Evolutionary conservation across 345 rosid genomes (phyloP).

Genomic region (Acer negundo): DNA sequence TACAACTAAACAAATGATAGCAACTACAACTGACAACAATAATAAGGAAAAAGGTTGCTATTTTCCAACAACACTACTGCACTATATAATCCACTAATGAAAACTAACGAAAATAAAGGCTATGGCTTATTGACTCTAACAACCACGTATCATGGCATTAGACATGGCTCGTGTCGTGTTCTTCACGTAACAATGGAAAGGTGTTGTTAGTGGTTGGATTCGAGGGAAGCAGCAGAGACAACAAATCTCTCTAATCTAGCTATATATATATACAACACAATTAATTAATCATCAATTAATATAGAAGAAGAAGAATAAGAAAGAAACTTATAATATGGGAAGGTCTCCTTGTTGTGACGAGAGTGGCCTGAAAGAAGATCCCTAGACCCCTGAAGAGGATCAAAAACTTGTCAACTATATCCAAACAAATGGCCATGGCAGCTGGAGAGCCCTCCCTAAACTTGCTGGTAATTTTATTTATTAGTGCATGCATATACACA

Average conservation of each 20-base stretch:
- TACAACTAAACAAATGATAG: too few relatives aligned
- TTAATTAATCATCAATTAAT: neutral
- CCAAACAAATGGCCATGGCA: constrained; percentile 75
- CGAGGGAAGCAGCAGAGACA: constrained; percentile 41
- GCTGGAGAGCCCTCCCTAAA: constrained; percentile 94
- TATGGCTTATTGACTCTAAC: too few relatives aligned
- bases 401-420: constrained; percentile 63
- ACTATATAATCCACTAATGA: too few relatives aligned
- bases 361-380: constrained; percentile 79
- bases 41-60: too few relatives aligned
- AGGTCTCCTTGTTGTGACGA: constrained; percentile 68
- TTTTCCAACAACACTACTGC: too few relatives aligned
- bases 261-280: neutral
- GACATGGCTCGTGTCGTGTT: too few relatives aligned
- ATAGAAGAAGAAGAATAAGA: too few relatives aligned
- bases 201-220: constrained; percentile 57
- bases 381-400: constrained; percentile 93
- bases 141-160: too few relatives aligned
- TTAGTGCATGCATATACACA: neutral
- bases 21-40: too few relatives aligned
- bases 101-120: too few relatives aligned
- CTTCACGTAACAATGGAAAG: too few relatives aligned
- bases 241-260: constrained; percentile 17
- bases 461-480: constrained; percentile 51
- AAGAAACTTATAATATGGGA: constrained; percentile 41